Conservation (phyloP, 2,329 filamentous ascomycete genomes). For the Macrophomina tecta region DNA sequence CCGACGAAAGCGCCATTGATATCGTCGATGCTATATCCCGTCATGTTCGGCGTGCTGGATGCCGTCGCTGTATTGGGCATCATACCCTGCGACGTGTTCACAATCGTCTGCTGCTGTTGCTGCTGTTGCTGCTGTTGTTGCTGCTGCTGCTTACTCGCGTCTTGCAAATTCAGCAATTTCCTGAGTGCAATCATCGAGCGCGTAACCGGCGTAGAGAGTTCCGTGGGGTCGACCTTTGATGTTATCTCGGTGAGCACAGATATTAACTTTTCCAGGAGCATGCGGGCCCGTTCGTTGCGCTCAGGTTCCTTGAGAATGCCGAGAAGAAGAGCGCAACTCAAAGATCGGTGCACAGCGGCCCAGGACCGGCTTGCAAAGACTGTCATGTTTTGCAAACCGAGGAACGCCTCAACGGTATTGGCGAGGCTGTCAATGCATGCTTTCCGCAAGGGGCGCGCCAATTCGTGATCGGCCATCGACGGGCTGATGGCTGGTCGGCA, state of each 20-base stretch:
- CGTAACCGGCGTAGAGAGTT: conserved; percentile 55
- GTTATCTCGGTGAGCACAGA: conserved; percentile 55
- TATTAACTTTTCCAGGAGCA: conserved; percentile 54
- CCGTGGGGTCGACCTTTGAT: conserved; percentile 53
- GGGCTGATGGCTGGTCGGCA: conserved; percentile 66
- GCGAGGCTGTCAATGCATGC: conserved; percentile 63
- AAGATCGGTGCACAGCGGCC: conserved; percentile 51
- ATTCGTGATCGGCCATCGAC: conserved; percentile 50
- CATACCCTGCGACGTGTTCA: conserved; percentile 16
- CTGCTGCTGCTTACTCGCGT: conserved; percentile 40
- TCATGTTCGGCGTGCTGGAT: conserved; percentile 31
- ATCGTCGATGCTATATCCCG: conserved; percentile 43
- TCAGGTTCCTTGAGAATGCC: conserved; percentile 59
- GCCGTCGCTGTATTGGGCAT: conserved; percentile 32
- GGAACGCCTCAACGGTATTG: conserved; percentile 65
- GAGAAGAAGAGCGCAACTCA: conserved; percentile 52
- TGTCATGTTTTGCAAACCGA: conserved; percentile 62
- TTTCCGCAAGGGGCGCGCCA: conserved; percentile 56
- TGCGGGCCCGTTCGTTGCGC: conserved; percentile 53
- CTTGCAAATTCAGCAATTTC: conserved; percentile 47
- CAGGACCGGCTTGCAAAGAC: conserved; percentile 52
- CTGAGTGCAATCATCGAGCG: conserved; percentile 54
- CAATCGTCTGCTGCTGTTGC: conserved; percentile 38
- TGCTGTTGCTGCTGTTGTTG: conserved; percentile 44
- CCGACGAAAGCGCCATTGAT: conserved; percentile 44